These are phyloP conservation scores for Coniochaeta prunicola DNA, from an alignment of 2,329 filamentous ascomycete genomes.

Conservation along the genomic window DNA sequence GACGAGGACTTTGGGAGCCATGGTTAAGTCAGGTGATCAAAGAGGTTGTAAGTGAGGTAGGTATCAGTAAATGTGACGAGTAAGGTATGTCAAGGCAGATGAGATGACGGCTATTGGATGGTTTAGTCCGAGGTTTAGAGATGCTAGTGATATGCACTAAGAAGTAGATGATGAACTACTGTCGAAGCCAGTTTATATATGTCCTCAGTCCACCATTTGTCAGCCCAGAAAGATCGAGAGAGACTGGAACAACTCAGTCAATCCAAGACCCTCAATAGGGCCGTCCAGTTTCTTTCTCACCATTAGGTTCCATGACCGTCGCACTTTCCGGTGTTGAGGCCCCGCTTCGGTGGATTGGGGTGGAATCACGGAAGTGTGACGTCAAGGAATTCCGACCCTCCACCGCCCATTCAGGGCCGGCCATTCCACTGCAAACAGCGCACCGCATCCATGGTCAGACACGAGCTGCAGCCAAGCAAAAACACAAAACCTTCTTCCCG, in stretches of 20 bases:
- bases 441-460: background rate
- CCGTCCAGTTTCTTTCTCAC: too few relatives aligned
- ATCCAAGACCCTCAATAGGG: background rate
- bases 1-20: slow-evolving; percentile 58
- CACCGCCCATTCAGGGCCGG: background rate
- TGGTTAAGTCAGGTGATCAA: slow-evolving; percentile 6
- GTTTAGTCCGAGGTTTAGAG: too few relatives aligned
- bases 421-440: background rate
- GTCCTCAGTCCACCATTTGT: background rate
- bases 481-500: background rate
- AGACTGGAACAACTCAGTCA: too few relatives aligned
- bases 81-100: too few relatives aligned
- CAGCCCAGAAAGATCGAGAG: background rate
- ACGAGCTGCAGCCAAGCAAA: background rate
- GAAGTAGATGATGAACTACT: too few relatives aligned
- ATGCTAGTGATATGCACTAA: too few relatives aligned
- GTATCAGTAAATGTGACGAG: background rate
- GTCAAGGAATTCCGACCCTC: background rate
- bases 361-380: background rate
- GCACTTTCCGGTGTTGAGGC: too few relatives aligned
- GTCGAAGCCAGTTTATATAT: background rate
- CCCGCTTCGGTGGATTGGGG: background rate
- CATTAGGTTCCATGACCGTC: too few relatives aligned
- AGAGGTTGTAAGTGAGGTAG: background rate
- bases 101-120: background rate